These are phyloP conservation scores for Cryptococcus maquisensis DNA, from an alignment of 1,284 basidiomycete species.

Conservation along the genomic window DNA sequence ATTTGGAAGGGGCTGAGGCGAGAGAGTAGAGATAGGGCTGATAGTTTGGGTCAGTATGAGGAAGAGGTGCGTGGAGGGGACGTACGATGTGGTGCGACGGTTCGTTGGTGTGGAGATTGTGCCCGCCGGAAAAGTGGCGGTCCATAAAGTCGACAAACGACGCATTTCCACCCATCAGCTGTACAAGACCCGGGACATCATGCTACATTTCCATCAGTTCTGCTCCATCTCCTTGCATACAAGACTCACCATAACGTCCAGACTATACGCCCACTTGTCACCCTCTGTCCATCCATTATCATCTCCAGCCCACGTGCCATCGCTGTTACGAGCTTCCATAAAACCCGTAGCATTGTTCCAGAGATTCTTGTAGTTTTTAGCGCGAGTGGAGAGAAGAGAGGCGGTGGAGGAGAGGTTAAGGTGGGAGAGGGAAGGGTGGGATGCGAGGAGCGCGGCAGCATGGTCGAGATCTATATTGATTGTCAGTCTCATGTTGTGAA, in stretches of 20 bases:
- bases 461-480: slow-evolving; percentile 65
- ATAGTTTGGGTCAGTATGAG: background rate
- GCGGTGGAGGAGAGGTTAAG: background rate
- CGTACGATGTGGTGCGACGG: slow-evolving; percentile 48
- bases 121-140: slow-evolving; percentile 70
- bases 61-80: background rate
- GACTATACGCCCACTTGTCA: slow-evolving; percentile 77
- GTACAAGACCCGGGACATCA: slow-evolving; percentile 62
- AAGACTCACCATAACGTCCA: slow-evolving; percentile 56
- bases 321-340: slow-evolving; percentile 69
- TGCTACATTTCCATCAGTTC: slow-evolving; percentile 29
- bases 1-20: slow-evolving; percentile 63
- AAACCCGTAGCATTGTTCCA: slow-evolving; percentile 70
- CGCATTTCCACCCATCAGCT: slow-evolving; percentile 61
- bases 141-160: slow-evolving; percentile 67
- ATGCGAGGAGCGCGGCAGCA: slow-evolving; percentile 62
- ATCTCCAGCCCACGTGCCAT: slow-evolving; percentile 67
- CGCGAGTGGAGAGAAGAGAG: slow-evolving; percentile 56
- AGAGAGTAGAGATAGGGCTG: slow-evolving; percentile 70
- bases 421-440: background rate
- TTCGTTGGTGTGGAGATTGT: slow-evolving; percentile 81
- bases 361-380: slow-evolving; percentile 58
- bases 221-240: background rate
- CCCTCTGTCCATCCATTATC: slow-evolving; percentile 74
- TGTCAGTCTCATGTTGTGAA: background rate